Evolutionary conservation across 176 grass and related monocot species (phyloP).

Genomic region (Chloris gayana): DNA sequence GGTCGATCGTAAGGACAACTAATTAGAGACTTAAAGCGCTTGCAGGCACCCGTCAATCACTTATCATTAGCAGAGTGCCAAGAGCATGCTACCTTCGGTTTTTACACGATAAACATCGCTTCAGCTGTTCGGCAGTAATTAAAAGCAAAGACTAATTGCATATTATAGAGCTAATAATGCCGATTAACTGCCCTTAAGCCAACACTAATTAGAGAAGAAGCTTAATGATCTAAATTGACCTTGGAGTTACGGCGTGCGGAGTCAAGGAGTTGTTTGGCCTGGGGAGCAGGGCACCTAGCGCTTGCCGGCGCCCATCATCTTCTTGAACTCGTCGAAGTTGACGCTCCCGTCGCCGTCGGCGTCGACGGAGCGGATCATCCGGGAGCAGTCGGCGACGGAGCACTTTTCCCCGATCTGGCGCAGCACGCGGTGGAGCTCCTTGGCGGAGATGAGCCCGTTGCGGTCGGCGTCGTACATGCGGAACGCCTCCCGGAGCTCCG

Average conservation of each 20-base stretch:
- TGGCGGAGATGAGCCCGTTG: slow-evolving; percentile 59
- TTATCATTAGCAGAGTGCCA: not conserved
- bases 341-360: slow-evolving; percentile 56
- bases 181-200: not conserved
- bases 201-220: not conserved
- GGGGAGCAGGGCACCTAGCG: not conserved
- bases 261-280: not conserved
- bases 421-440: slow-evolving; percentile 65
- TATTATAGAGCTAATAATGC: not conserved
- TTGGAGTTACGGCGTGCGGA: not conserved
- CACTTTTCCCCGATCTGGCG: slow-evolving; percentile 60
- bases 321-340: slow-evolving; percentile 72
- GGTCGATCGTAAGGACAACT: too few species aligned
- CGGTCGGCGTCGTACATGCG: slow-evolving; percentile 58
- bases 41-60: not conserved
- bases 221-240: not conserved
- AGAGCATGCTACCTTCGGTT: not conserved
- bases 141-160: not conserved
- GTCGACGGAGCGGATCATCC: slow-evolving; percentile 69
- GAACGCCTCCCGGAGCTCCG: slow-evolving; percentile 60
- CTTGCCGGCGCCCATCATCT: slow-evolving; percentile 58
- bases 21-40: not conserved
- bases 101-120: not conserved
- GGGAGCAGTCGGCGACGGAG: slow-evolving; percentile 63
- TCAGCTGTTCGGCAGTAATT: not conserved